A percentile compares a stretch with the other conserved stretches of the same genome.
Conservation (phyloP, 164 flowering plant genomes). For the Dillenia suffruticosa region DNA sequence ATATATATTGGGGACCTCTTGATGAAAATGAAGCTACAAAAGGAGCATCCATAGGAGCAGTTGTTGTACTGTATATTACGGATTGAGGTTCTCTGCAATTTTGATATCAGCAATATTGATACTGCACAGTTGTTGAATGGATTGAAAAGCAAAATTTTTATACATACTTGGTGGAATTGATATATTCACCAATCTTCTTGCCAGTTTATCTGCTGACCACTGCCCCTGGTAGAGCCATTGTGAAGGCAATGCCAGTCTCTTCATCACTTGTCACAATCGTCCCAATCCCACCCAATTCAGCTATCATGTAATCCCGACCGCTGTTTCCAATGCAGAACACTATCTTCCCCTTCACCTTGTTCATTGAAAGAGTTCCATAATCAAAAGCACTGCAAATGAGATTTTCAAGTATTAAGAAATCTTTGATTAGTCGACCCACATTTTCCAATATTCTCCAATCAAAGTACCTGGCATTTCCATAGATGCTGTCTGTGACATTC, state of each 20-base stretch:
- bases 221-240: constrained; percentile 27
- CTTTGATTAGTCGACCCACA: not conserved
- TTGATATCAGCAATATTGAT: not conserved
- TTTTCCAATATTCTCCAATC: not conserved
- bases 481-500: constrained; percentile 7
- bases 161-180: constrained; percentile 56
- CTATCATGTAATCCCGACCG: constrained; percentile 32
- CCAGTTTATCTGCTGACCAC: constrained; percentile 15
- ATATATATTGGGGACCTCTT: constrained; percentile 53
- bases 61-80: constrained; percentile 35
- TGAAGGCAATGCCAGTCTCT: constrained; percentile 19
- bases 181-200: constrained; percentile 30
- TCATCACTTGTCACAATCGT: constrained; percentile 18
- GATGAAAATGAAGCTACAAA: constrained; percentile 68
- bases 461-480: constrained; percentile 35
- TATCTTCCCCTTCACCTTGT: constrained; percentile 53
- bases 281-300: constrained; percentile 36
- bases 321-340: constrained; percentile 46
- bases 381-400: constrained; percentile 44
- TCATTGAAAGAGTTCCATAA: constrained; percentile 23
- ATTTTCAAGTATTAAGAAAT: not conserved
- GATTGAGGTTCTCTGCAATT: constrained; percentile 44
- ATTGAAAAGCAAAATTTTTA: not conserved
- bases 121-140: not conserved
- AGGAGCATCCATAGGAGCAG: constrained; percentile 32